phyloP scores from a whole-genome alignment of 495 filamentous ascomycete genomes.

The Jackrogersella minutella region DNA sequence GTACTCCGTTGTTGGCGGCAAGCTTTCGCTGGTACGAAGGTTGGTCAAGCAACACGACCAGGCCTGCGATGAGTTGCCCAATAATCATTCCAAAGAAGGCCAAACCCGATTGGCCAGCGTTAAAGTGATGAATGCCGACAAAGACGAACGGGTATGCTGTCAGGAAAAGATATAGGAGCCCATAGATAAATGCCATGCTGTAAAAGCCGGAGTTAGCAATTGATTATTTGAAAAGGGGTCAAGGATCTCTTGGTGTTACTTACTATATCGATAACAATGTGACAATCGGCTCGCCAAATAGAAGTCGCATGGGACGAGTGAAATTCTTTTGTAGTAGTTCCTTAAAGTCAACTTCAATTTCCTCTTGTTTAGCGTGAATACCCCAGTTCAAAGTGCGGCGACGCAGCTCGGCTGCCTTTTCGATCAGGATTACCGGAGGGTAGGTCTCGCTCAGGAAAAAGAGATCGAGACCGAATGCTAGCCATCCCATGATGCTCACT shows the following conservation, averaged over 20 bases:
- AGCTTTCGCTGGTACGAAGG: constrained; percentile 74
- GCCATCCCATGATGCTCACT: constrained; percentile 75
- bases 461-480: constrained; percentile 73
- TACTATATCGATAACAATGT: constrained; percentile 71
- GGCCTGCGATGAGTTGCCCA: constrained; percentile 73
- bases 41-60: constrained; percentile 70
- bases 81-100: constrained; percentile 84
- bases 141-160: constrained; percentile 85
- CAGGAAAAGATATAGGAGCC: constrained; percentile 81
- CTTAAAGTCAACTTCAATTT: constrained; percentile 84
- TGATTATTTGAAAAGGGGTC: background rate
- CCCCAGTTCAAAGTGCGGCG: constrained; percentile 89
- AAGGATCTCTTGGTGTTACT: too few species aligned
- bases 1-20: constrained; percentile 73
- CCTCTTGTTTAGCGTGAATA: constrained; percentile 92
- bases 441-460: constrained; percentile 85
- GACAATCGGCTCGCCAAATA: constrained; percentile 84
- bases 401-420: constrained; percentile 79
- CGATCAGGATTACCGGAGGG: constrained; percentile 78
- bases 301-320: constrained; percentile 76
- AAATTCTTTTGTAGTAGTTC: constrained; percentile 88
- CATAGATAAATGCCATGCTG: constrained; percentile 76
- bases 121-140: constrained; percentile 72
- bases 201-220: background rate
- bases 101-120: constrained; percentile 71